phyloP scores from a whole-genome alignment of 2,329 filamentous ascomycete species.

The Aspergillus proliferans region DNA sequence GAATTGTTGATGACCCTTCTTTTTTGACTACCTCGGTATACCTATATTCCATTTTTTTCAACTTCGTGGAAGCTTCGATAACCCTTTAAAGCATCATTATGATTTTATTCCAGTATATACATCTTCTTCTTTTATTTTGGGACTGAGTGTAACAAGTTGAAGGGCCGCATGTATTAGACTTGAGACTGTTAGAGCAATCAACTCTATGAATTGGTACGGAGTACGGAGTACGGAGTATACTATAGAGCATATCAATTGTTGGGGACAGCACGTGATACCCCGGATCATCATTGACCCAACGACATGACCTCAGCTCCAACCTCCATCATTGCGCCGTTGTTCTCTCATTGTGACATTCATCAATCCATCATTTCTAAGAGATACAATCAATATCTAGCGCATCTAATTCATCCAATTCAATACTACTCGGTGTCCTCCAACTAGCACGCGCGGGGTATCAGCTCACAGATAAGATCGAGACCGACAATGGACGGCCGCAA shows the following conservation, averaged over 20 bases:
- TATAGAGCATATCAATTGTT: too few species aligned
- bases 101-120: conserved; percentile 1
- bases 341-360: neutral
- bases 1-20: conserved; percentile 26
- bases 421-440: too few species aligned
- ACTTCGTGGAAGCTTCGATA: too few species aligned
- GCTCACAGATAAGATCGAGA: neutral
- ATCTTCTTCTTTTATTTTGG: neutral
- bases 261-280: conserved; percentile 3
- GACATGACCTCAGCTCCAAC: conserved; percentile 1
- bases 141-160: too few species aligned
- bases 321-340: neutral
- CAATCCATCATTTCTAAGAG: too few species aligned
- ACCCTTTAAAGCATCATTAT: neutral
- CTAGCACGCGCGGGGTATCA: neutral
- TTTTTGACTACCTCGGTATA: conserved; percentile 5
- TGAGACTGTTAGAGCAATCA: neutral
- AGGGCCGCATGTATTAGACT: too few species aligned
- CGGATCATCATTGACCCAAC: conserved; percentile 7
- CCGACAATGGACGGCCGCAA: conserved; percentile 40
- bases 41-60: neutral
- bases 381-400: too few species aligned
- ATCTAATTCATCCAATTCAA: too few species aligned
- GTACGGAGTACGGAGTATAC: too few species aligned
- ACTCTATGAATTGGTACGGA: too few species aligned